These are phyloP conservation scores for Hylodesmum podocarpum DNA, from an alignment of 306 rosid species.

Conservation along the genomic window DNA sequence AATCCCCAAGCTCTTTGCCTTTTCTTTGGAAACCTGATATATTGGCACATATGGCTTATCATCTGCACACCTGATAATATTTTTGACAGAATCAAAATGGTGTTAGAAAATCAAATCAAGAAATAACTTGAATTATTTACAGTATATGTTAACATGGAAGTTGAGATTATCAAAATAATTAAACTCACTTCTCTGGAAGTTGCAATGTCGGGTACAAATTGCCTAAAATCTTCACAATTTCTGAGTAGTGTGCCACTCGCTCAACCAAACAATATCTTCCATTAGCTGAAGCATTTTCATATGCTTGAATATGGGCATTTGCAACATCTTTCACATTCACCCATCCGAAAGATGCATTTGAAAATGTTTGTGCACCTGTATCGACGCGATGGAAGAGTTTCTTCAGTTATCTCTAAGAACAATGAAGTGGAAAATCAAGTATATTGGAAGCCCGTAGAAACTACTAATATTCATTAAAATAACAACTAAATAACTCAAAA, in stretches of 20 bases:
- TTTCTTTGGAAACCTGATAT: conserved; percentile 65
- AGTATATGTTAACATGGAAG: no score
- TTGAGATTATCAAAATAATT: not conserved
- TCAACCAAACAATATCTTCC: conserved; percentile 70
- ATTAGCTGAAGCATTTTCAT: conserved; percentile 63
- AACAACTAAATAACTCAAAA: not conserved
- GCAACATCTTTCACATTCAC: conserved; percentile 73
- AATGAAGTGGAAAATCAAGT: not conserved
- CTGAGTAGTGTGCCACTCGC: conserved; percentile 50
- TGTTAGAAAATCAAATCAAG: not conserved
- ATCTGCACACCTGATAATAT: conserved; percentile 59
- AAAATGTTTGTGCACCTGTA: conserved; percentile 60
- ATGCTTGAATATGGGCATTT: conserved; percentile 70
- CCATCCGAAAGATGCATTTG: conserved; percentile 54
- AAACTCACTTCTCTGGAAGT: conserved; percentile 60
- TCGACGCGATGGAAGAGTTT: not conserved
- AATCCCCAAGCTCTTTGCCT: conserved; percentile 65
- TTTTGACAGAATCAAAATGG: not conserved
- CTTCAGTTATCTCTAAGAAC: not conserved
- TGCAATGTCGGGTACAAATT: conserved; percentile 50
- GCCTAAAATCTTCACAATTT: conserved; percentile 43
- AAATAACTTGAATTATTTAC: not conserved
- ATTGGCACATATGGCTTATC: conserved; percentile 51
- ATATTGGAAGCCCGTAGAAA: not conserved
- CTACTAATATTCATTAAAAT: not conserved